Evolutionary conservation across 768 basidiomycete genomes (phyloP).

Genomic region (Leccinum pellstonianum): DNA sequence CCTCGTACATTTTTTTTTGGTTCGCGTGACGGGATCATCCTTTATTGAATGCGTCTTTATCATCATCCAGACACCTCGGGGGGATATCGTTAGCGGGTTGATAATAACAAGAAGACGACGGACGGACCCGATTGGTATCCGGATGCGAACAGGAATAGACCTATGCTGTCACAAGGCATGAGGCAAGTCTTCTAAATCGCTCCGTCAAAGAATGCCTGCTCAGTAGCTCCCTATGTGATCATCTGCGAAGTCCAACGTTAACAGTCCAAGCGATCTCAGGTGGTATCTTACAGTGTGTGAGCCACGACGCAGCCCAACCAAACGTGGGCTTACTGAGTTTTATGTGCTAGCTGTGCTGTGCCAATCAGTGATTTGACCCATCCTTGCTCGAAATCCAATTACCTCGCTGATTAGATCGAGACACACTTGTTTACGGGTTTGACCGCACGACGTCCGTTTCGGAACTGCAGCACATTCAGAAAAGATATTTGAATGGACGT

Average conservation of each 20-base stretch:
- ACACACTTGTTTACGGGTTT: neutral
- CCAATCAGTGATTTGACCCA: neutral
- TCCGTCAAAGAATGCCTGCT: neutral
- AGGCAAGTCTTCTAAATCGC: neutral
- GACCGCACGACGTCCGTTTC: neutral
- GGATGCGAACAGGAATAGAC: neutral
- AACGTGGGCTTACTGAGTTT: neutral
- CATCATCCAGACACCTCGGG: neutral
- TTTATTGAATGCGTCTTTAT: neutral
- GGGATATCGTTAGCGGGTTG: neutral
- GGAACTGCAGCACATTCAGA: neutral
- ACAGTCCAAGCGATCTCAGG: neutral
- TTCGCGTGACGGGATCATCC: neutral
- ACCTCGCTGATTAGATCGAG: neutral
- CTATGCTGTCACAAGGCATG: neutral
- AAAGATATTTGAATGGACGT: neutral
- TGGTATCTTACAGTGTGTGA: neutral
- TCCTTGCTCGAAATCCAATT: neutral
- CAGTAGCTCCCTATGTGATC: too few species aligned
- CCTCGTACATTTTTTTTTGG: neutral
- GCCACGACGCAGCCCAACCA: neutral
- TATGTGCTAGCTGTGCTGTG: neutral
- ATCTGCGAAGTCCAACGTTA: neutral
- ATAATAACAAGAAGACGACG: neutral
- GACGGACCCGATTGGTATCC: neutral